phyloP scores from a whole-genome alignment of 345 rosid species.

The Noccaea bulbosa region DNA sequence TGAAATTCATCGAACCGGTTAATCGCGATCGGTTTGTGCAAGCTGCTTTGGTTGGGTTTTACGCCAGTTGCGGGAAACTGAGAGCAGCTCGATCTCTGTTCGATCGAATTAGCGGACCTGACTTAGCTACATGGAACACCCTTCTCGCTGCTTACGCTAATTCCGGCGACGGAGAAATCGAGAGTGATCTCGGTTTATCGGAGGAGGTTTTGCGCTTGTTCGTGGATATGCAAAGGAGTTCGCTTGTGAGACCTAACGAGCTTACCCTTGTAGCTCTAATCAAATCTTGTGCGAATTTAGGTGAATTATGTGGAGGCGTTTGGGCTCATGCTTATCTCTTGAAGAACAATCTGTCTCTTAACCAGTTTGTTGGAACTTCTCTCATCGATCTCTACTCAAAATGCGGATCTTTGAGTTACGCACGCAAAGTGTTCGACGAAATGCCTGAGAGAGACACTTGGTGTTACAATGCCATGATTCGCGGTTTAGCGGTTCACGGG shows the following conservation, averaged over 20 bases:
- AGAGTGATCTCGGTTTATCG: conserved; percentile 2
- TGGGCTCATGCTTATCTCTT: conserved; percentile 64
- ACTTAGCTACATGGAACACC: conserved; percentile 71
- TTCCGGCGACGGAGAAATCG: conserved; percentile 2
- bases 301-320: conserved; percentile 53
- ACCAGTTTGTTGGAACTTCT: conserved; percentile 62
- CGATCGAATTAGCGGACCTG: conserved; percentile 54
- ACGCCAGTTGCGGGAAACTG: conserved; percentile 55
- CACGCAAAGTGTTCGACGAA: conserved; percentile 57
- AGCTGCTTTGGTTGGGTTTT: conserved; percentile 60
- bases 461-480: conserved; percentile 68
- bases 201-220: conserved; percentile 52
- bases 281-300: conserved; percentile 59
- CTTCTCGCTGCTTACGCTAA: conserved; percentile 60
- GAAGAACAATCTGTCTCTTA: conserved; percentile 49
- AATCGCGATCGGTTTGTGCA: conserved; percentile 55
- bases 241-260: conserved; percentile 59
- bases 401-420: conserved; percentile 52
- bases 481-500: conserved; percentile 59
- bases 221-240: conserved; percentile 47
- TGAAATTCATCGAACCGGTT: conserved; percentile 54
- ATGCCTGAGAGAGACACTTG: conserved; percentile 49
- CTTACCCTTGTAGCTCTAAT: conserved; percentile 63
- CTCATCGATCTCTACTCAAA: conserved; percentile 49
- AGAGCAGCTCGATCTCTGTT: conserved; percentile 57